Evolutionary conservation across 1,284 basidiomycete genomes (phyloP), one percentile per base, ranked within the genome.

Genomic region (Peniophora sp.): DNA sequence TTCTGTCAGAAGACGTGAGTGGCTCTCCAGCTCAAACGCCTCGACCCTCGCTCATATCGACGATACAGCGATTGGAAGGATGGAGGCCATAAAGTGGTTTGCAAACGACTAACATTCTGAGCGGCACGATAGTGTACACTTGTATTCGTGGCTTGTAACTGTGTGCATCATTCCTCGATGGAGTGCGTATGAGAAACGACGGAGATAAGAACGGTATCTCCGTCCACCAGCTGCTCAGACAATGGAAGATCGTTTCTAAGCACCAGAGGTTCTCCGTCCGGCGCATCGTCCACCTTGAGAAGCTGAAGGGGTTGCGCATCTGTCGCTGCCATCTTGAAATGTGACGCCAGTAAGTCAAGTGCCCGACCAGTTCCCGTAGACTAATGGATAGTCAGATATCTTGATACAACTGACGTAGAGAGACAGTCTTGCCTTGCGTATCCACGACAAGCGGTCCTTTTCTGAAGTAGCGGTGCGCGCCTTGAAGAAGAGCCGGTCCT

Each of bases 401-500:
- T n/a, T n/a, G n/a, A n/a, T n/a, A n/a, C n/a, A n/a, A n/a, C n/a
- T n/a, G n/a, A n/a, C n/a, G 22, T 18, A 41, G 11, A 24, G 17
- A 14, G 47, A 9, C n/a, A 37, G 15, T 24, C 54, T 9, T 20
- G 84, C 86, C 77, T 85, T 88, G 49, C 73, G 70, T 54, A 85
- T 77, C 88, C 88, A 90, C 48, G 84, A 73, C 10, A 72, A 56
- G 52, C 70, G 73, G 54, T 73, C 71, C n/a, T 46, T 52, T 47
- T 60, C 62, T 6, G 62, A 68, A 22, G 60, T 57, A 39, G 58
- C 58, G 27, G 59, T 54, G n/a, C 62, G 58, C 15, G 79, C 70
- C 47, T 68, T 76, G 35, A 87, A 59, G 60, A 86, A 75, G 42
- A 86, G 55, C 23, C 85, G 76, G 51, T 85, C 70, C 36, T 76